Conservation (phyloP, 495 filamentous ascomycete species). For the Xylaria longipes region DNA sequence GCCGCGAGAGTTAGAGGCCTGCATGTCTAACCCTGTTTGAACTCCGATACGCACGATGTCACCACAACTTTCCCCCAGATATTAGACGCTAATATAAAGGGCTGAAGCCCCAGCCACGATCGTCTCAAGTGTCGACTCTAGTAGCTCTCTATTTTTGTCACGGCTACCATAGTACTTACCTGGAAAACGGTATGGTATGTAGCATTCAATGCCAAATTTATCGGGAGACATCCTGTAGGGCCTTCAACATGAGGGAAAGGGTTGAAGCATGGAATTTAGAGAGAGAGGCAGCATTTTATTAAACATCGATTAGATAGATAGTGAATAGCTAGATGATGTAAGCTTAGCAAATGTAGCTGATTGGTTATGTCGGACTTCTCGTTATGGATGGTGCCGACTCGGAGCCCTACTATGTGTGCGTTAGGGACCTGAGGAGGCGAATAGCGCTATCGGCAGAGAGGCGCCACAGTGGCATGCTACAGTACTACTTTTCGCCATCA, state of each 20-base stretch:
- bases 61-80: conserved; percentile 20
- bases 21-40: conserved; percentile 20
- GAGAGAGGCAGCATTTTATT: neutral
- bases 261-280: neutral
- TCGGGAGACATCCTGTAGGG: neutral
- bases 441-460: conserved; percentile 1
- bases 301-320: neutral
- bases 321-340: neutral
- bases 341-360: conserved; percentile 1
- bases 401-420: conserved; percentile 1
- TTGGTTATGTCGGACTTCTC: conserved; percentile 22
- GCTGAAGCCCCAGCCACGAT: conserved; percentile 8
- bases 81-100: neutral
- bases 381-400: conserved; percentile 21
- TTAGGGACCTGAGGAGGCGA: neutral
- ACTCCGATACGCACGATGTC: conserved; percentile 14
- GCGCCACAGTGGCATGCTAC: neutral
- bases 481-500: neutral
- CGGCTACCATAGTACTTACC: neutral
- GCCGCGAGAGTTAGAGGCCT: neutral
- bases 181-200: neutral
- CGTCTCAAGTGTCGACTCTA: neutral
- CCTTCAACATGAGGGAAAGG: neutral
- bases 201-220: neutral
- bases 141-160: conserved; percentile 15